Conservation (phyloP, 495 filamentous ascomycete species). For the Thermothielavioides terrestris region DNA sequence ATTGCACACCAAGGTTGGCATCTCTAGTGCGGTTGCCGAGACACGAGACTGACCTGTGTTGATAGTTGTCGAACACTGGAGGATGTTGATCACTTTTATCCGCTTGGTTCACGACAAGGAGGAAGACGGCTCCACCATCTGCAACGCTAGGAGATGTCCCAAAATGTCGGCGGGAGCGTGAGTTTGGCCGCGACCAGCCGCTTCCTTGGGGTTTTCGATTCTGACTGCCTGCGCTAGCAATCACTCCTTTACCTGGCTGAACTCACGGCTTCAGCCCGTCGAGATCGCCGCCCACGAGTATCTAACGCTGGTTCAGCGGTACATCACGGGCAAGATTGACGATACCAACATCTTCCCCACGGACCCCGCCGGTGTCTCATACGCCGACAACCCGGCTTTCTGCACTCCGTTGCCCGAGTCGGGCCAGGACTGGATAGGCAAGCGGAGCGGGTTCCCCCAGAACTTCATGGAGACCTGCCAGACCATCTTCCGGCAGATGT, state of each 20-base stretch:
- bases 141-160: slow-evolving; percentile 73
- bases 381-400: slow-evolving; percentile 48
- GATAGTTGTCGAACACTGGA: slow-evolving; percentile 82
- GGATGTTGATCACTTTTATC: slow-evolving; percentile 72
- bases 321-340: slow-evolving; percentile 86
- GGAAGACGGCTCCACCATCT: slow-evolving; percentile 62
- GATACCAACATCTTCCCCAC: slow-evolving; percentile 81
- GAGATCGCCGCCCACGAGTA: slow-evolving; percentile 77
- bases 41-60: neutral
- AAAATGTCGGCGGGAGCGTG: slow-evolving; percentile 88
- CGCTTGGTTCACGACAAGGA: slow-evolving; percentile 75
- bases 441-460: slow-evolving; percentile 78
- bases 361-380: slow-evolving; percentile 50
- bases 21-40: slow-evolving; percentile 1
- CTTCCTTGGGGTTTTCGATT: too few species aligned
- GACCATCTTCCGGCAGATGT: slow-evolving; percentile 94
- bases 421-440: slow-evolving; percentile 63
- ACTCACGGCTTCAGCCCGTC: slow-evolving; percentile 52
- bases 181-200: slow-evolving; percentile 32
- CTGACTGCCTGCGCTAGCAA: slow-evolving; percentile 44
- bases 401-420: slow-evolving; percentile 52
- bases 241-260: slow-evolving; percentile 90
- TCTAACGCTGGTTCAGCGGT: slow-evolving; percentile 86
- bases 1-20: slow-evolving; percentile 81
- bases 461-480: slow-evolving; percentile 80